A percentile compares a stretch with the other conserved stretches of the same genome.
Conservation (phyloP, 176 grass and related monocot species). For the Sorghum bicolor region Sorghum_bicolor_NCBIv3 NC_012879.2:3483501-3484000, state of each 20-base stretch:
- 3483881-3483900: too few relatives aligned
- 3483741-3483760: background rate
- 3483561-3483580: background rate
- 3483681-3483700: constrained; percentile 36
- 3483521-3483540: background rate
- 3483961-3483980: too few relatives aligned
- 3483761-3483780: too few relatives aligned
- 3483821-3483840: too few relatives aligned
- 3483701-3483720: background rate
- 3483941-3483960: too few relatives aligned
- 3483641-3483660: background rate
- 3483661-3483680: background rate
- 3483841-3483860: too few relatives aligned
- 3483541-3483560: background rate
- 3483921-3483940: too few relatives aligned
- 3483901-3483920: too few relatives aligned
- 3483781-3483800: background rate
- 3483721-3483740: background rate
- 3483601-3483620: background rate
- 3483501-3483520: too few relatives aligned
- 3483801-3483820: background rate
- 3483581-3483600: background rate
- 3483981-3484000: too few relatives aligned
- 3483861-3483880: too few relatives aligned
- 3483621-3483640: constrained; percentile 29